Evolutionary conservation across 177 flowering plant species (phyloP).

Genomic region (Vitis hybrid): DNA sequence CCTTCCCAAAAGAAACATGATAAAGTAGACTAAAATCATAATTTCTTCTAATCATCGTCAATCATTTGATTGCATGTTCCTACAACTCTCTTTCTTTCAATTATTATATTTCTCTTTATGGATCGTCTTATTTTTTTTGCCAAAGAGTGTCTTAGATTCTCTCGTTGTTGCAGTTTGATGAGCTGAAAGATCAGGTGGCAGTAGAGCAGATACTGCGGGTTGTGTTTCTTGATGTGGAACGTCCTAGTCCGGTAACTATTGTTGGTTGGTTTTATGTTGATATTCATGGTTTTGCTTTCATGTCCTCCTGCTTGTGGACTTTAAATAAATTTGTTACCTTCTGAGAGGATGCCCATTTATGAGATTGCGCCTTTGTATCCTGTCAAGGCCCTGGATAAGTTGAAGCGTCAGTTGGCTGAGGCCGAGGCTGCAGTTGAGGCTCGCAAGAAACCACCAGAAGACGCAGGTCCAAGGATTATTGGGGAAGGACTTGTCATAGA

Average conservation of each 20-base stretch:
- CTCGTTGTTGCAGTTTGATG: conserved; percentile 53
- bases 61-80: no score
- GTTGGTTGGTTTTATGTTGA: background rate
- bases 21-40: no score
- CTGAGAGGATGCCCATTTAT: background rate
- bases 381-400: conserved; percentile 53
- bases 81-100: background rate
- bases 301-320: background rate
- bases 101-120: background rate
- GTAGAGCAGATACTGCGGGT: conserved; percentile 67
- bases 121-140: background rate
- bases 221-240: conserved; percentile 65
- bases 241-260: conserved; percentile 52
- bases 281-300: background rate
- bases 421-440: conserved; percentile 69
- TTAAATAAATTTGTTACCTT: background rate
- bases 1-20: no score
- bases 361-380: no score
- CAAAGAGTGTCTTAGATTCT: background rate
- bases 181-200: conserved; percentile 67
- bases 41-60: no score
- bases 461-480: conserved; percentile 57
- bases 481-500: conserved; percentile 90
- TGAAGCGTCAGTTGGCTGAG: conserved; percentile 70
- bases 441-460: conserved; percentile 73